Evolutionary conservation across 2,329 filamentous ascomycete genomes (phyloP).

Genomic region (Diplodia corticola): DNA sequence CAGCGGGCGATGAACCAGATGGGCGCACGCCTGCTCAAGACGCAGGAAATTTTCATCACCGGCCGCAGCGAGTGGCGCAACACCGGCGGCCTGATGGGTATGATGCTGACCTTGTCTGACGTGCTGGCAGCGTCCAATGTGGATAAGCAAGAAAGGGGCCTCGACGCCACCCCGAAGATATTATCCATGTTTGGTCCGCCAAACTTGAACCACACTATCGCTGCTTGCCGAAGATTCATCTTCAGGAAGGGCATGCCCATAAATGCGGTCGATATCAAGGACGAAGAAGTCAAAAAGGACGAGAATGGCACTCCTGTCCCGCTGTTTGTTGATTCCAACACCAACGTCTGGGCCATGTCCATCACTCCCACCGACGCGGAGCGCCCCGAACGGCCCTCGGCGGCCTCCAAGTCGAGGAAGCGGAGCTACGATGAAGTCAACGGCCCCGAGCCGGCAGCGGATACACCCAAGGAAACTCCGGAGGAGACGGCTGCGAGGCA

Average conservation of each 20-base stretch:
- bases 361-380: constrained; percentile 43
- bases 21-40: constrained; percentile 63
- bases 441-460: constrained; percentile 32
- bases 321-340: constrained; percentile 59
- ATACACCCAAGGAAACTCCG: constrained; percentile 26
- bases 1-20: constrained; percentile 75
- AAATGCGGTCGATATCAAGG: constrained; percentile 64
- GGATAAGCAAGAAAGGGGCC: constrained; percentile 38
- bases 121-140: constrained; percentile 51
- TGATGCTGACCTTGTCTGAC: constrained; percentile 82
- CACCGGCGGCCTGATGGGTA: constrained; percentile 78
- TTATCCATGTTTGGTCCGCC: constrained; percentile 71
- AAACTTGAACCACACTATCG: constrained; percentile 78
- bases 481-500: constrained; percentile 43
- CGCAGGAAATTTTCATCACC: constrained; percentile 79
- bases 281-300: constrained; percentile 31
- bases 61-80: constrained; percentile 74
- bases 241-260: constrained; percentile 81
- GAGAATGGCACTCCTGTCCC: constrained; percentile 55
- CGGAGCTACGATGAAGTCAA: constrained; percentile 34
- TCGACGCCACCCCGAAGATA: constrained; percentile 27
- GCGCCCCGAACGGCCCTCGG: constrained; percentile 21
- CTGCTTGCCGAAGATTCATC: constrained; percentile 80
- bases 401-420: constrained; percentile 24
- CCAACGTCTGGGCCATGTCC: constrained; percentile 83